Base-by-base conservation (phyloP, 2,329 filamentous ascomycete species). In the Pestalotiopsis sp. region DNA sequence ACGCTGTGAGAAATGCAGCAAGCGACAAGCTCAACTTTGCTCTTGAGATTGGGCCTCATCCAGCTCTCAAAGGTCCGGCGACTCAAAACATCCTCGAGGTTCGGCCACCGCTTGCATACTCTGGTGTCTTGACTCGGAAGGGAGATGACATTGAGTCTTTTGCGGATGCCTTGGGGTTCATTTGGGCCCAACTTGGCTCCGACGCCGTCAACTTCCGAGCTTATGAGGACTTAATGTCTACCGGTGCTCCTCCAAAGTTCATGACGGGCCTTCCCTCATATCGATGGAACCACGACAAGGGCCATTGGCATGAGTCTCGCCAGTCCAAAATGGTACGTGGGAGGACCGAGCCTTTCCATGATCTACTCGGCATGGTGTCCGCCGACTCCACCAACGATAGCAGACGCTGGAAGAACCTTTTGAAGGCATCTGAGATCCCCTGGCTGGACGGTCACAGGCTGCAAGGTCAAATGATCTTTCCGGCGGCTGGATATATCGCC, bases 11-110 rank as follows among this genome's bases (percentile, higher is more conserved):
- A 25, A 1, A 52, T 39, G 65, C 25, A 9, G 38, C 20, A 2
- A 45, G 12, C 9, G n/a, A 27, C 17, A 38, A 25, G 7, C 31
- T 69, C 17, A 67, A 70, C 45, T 49, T 76, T 5, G 63, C 76
- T 0, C n/a, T 82, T 2, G 80, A 82, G 58, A 62, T 82, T 4
- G 79, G 80, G 0, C 80, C 80, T 2, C 80, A 81, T 59, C 77
- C 83, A 0, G 81, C 83, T 0, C 77, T 86, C 0, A 79, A 81
- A 66, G 80, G 80, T 0, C 84, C 84, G 0, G 71, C 79, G 0
- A 75, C 72, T 4, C 78, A 84, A 6, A 13, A 14, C 9, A 59
- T 59, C 5, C 20, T 6, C 3, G 27, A 31, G 7, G 14, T 57
- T 57, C 56, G 56, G 14, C 56, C 9, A 14, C 4, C 11, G 12